Evolutionary conservation across 108 stramenopile genomes (phyloP), one percentile per base, ranked within the genome.

Genomic region (Discostella stelligeroides): DNA sequence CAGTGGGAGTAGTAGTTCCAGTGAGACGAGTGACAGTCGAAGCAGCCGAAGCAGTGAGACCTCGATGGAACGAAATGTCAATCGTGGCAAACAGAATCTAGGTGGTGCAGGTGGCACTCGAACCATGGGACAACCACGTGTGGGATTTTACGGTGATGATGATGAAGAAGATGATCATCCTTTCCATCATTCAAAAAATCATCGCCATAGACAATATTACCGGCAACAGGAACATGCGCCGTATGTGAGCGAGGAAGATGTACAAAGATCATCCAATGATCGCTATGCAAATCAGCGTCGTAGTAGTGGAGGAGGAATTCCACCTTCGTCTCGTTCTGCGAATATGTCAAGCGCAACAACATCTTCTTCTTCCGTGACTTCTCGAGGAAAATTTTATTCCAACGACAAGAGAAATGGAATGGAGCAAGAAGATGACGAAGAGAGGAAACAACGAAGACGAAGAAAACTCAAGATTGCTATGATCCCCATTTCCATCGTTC

Each of bases 391-490:
- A 6, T 5, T 34, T 3, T 34, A 34, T 34, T 3, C 3, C 34
- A 34, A 34, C 34, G 34, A 34, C 6, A 34, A 34, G 34, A 34
- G 34, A 34, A 34, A 34, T 34, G 12, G 58, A 47, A 38, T 20
- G 57, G 34, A 37, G 47, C 4, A 46, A 48, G 21, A 39, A 10
- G 48, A 37, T 55, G 53, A 24, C 0, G 41, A 29, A 62, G 41
- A 18, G 53, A 39, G 41, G n/a, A 34, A 40, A 66, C 7, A 38
- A 43, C 21, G 8, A 40, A 61, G 1, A 29, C 7, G 60, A 43
- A 61, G 40, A 13, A 61, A 25, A 17, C 47, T 64, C 48, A 47
- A 69, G 62, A 60, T 76, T 0, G 46, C 65, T 4, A 40, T 76
- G 10, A 67, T 68, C 1, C 8, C 63, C 6, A 23, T 69, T 11